Evolutionary conservation across 208 protist species (phyloP).

Genomic region (Trypanosoma congolense): DNA sequence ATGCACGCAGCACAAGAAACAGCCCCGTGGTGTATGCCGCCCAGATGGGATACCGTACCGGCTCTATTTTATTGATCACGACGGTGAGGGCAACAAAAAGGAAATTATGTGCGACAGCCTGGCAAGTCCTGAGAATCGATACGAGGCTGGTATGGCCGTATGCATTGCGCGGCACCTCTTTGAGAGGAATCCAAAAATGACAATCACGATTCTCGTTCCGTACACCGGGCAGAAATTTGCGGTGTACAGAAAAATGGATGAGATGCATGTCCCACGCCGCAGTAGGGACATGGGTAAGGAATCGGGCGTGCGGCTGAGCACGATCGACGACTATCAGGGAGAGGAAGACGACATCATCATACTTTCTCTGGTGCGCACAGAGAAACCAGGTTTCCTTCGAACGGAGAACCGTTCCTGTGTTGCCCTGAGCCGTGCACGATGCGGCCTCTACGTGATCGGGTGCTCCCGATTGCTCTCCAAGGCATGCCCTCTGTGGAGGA

Average conservation of each 20-base stretch:
- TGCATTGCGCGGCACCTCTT: slow-evolving; percentile 23
- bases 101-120: slow-evolving; percentile 20
- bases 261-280: neutral
- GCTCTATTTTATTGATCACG: slow-evolving; percentile 12
- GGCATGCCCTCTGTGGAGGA: slow-evolving; percentile 1
- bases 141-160: slow-evolving; percentile 18
- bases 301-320: slow-evolving; percentile 19
- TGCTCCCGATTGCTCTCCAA: slow-evolving; percentile 10
- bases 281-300: neutral
- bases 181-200: slow-evolving; percentile 2
- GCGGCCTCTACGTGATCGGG: slow-evolving; percentile 19
- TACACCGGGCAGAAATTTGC: slow-evolving; percentile 57
- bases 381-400: slow-evolving; percentile 13
- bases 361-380: slow-evolving; percentile 55
- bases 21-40: slow-evolving; percentile 5
- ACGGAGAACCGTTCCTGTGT: slow-evolving; percentile 19
- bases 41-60: slow-evolving; percentile 1
- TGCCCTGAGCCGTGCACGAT: slow-evolving; percentile 14
- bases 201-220: slow-evolving; percentile 59
- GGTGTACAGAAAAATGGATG: slow-evolving; percentile 13
- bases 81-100: neutral
- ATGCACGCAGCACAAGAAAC: neutral
- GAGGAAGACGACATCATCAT: slow-evolving; percentile 75
- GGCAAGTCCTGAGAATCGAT: slow-evolving; percentile 11
- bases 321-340: slow-evolving; percentile 79